These are phyloP conservation scores for Salisapilia sapeloensis DNA, from an alignment of 352 stramenopile species.

Conservation along the genomic window DNA sequence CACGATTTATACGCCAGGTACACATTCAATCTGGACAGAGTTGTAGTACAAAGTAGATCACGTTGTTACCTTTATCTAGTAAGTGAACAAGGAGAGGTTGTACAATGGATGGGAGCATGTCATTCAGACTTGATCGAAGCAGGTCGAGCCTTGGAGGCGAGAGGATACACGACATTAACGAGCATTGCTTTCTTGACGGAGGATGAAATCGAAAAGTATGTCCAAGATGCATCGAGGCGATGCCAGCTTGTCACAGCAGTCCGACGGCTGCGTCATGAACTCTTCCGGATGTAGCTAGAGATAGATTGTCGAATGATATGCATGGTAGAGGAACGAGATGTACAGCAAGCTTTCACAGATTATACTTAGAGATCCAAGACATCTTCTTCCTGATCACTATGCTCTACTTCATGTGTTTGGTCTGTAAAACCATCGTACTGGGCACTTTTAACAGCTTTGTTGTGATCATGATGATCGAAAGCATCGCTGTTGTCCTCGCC, in stretches of 20 bases:
- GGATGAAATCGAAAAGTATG: constrained; percentile 25
- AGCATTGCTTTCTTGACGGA: constrained; percentile 74
- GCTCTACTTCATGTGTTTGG: too few relatives aligned
- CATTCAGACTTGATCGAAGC: constrained; percentile 44
- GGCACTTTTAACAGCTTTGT: too few relatives aligned
- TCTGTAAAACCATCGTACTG: too few relatives aligned
- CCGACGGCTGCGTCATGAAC: constrained; percentile 48
- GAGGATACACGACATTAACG: constrained; percentile 50
- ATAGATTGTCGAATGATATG: too few relatives aligned
- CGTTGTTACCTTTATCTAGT: too few relatives aligned
- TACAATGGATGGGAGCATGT: constrained; percentile 75
- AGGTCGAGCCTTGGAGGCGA: constrained; percentile 30
- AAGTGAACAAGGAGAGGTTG: constrained; percentile 59
- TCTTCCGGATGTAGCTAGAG: constrained; percentile 60
- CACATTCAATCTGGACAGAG: background rate
- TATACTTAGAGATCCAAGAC: too few relatives aligned
- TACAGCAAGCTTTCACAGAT: too few relatives aligned
- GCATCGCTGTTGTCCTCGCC: too few relatives aligned
- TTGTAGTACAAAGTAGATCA: background rate
- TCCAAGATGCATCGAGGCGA: constrained; percentile 11
- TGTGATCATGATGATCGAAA: too few relatives aligned
- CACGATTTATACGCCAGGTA: constrained; percentile 49
- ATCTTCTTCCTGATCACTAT: too few relatives aligned
- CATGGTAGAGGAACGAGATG: too few relatives aligned
- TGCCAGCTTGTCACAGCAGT: constrained; percentile 48